A percentile compares a stretch with the other conserved stretches of the same genome.
Evolutionary conservation across 108 stramenopile species (phyloP).

Genomic region (Fragilaria crotonensis): DNA sequence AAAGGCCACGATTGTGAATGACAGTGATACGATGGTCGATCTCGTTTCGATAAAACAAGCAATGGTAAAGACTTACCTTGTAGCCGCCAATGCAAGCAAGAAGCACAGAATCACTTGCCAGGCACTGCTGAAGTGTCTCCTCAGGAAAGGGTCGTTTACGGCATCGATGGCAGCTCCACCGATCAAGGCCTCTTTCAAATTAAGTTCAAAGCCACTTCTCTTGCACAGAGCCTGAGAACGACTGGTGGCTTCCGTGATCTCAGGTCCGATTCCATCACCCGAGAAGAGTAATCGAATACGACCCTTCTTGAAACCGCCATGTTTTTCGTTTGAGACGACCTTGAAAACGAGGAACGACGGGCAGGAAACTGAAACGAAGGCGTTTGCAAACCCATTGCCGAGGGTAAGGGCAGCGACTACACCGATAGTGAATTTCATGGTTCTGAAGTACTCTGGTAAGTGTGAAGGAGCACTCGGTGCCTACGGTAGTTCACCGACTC

Average conservation of each 20-base stretch:
- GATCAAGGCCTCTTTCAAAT: conserved; percentile 91
- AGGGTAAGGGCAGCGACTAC: no score
- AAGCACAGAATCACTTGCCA: conserved; percentile 86
- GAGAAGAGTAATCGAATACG: conserved; percentile 77
- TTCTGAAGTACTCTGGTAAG: no score
- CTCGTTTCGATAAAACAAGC: not conserved
- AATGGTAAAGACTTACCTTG: conserved; percentile 29
- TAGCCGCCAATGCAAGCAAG: conserved; percentile 96
- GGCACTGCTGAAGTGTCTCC: conserved; percentile 79
- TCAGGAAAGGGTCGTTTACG: conserved; percentile 86
- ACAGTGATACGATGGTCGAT: no score
- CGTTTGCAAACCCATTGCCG: no score
- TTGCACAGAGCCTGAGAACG: conserved; percentile 47
- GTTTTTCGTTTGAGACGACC: not conserved
- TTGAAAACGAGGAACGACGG: no score
- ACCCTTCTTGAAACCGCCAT: conserved; percentile 74
- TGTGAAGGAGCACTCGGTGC: no score
- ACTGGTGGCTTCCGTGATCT: conserved; percentile 89
- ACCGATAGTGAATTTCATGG: no score
- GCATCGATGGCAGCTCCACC: conserved; percentile 96
- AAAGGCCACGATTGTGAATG: not conserved
- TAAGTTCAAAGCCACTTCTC: conserved; percentile 68
- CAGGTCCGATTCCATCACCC: conserved; percentile 91
- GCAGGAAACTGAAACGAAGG: no score
- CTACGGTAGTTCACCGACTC: no score